Evolutionary conservation across 129 eudicot genomes (phyloP).

Genomic region (Lonicera japonica): DNA sequence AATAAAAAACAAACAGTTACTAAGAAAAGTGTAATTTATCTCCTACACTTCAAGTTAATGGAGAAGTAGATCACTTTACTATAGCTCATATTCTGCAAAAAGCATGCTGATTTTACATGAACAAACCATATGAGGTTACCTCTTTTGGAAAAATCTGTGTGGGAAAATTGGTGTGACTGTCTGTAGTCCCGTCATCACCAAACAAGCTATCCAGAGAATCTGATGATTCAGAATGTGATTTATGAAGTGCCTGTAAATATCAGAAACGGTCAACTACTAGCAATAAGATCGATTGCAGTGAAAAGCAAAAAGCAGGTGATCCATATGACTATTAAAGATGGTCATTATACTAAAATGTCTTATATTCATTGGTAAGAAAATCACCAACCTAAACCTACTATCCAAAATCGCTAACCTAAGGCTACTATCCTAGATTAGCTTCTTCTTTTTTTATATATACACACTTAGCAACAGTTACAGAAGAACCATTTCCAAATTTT

Average conservation of each 20-base stretch:
- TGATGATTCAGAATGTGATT: conserved; percentile 49
- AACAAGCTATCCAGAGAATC: conserved; percentile 69
- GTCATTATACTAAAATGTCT: too few relatives aligned
- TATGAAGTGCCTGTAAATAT: conserved; percentile 47
- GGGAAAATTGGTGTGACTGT: conserved; percentile 19
- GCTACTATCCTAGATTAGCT: too few relatives aligned
- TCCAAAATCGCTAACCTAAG: too few relatives aligned
- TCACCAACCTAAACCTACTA: too few relatives aligned
- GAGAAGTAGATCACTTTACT: neutral
- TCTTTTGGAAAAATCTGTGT: conserved; percentile 37
- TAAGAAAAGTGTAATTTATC: neutral
- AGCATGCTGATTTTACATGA: neutral
- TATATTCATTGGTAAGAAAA: neutral
- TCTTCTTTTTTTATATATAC: too few relatives aligned
- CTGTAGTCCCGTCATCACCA: conserved; percentile 43
- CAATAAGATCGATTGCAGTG: neutral
- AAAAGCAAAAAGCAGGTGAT: neutral
- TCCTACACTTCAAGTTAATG: neutral
- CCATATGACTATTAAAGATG: neutral
- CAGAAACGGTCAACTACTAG: conserved; percentile 4
- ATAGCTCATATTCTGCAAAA: too few relatives aligned
- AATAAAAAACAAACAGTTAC: neutral
- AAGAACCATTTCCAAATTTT: too few relatives aligned
- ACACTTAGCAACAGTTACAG: too few relatives aligned
- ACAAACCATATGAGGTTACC: conserved; percentile 24